Evolutionary conservation across 371 early-diverging fungal species (phyloP), one percentile per base, ranked within the genome.

Genomic region (Saksenaea oblongispora): DNA sequence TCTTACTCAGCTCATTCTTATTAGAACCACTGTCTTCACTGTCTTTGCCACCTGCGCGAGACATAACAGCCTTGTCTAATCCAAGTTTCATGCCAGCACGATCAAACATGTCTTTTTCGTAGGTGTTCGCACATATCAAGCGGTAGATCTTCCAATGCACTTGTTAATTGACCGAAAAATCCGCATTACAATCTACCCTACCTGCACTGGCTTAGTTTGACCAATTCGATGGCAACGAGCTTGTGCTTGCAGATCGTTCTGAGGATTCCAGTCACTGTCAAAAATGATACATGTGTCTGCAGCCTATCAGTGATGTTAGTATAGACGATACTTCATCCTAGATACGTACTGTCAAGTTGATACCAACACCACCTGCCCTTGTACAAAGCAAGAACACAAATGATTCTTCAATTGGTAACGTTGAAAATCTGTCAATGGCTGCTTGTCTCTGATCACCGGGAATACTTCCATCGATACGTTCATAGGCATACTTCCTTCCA

Each of bases 181-280:
- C 11, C 3, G 9, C 5, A n/a, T 37, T 8, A 9, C 14, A 10
- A 7, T 7, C 0, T 42, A 15, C 31, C 56, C n/a, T 64, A 64
- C 61, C 61, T 95, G 90, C 0, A 96, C 97, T 10, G 92, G 88
- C 67, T 92, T 91, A 15, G 90, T 95, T 78, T 98, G 97, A n/a
- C 98, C 99, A 62, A 97, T 95, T 71, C 97, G 89, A 78, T 97
- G 96, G 61, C 92, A 93, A 62, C 98, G 87, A 13, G 92, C 93
- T 70, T 95, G 92, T 1, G 99, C 99, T 78, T 99, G 97, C 60
- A 96, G 71, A 76, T 98, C 99, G 72, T 94, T 95, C 75, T 97
- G 96, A 17, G 98, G 98, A 75, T 97, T 99, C 96, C 96, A 97
- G 71, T 98, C 98, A 62, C 92, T 91, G 80, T 98, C 98, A 76